phyloP scores from a whole-genome alignment of 495 filamentous ascomycete species.

The Neurospora sp. region DNA sequence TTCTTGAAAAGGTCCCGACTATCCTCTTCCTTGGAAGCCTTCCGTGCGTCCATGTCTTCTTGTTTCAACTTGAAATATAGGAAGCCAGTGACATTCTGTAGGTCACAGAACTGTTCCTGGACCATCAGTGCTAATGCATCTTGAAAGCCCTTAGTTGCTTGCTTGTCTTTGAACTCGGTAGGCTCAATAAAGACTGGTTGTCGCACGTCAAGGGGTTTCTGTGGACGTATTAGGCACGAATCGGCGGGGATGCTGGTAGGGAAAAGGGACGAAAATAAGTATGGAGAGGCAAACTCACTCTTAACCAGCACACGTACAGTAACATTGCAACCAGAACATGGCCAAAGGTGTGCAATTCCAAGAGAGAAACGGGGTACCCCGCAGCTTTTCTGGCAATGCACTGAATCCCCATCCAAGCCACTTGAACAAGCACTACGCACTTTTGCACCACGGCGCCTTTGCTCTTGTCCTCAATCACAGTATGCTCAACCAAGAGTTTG shows the following conservation, averaged over 20 bases:
- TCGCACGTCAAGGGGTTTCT: neutral
- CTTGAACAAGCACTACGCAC: neutral
- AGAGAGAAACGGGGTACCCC: neutral
- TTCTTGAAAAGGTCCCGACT: neutral
- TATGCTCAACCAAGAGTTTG: neutral
- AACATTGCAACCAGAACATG: neutral
- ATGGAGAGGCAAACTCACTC: neutral
- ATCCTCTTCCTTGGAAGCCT: too few species aligned
- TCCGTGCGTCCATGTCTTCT: fast-evolving
- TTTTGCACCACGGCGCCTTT: neutral
- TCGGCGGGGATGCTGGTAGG: neutral
- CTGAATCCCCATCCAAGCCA: neutral
- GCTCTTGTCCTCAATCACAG: neutral
- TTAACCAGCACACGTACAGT: neutral
- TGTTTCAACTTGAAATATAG: neutral
- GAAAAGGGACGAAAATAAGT: neutral
- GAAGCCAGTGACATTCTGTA: neutral
- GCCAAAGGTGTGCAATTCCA: neutral
- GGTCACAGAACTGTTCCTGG: neutral
- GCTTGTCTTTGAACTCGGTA: neutral
- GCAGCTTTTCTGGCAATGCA: neutral
- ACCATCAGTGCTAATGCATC: neutral
- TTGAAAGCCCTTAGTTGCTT: neutral
- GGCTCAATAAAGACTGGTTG: neutral
- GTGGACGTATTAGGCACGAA: neutral